Percentiles rank a stretch among this genome's conserved stretches.
Evolutionary conservation across 1,139 yeast species (phyloP).

Genomic region (Zygosaccharomyces sapae): DNA sequence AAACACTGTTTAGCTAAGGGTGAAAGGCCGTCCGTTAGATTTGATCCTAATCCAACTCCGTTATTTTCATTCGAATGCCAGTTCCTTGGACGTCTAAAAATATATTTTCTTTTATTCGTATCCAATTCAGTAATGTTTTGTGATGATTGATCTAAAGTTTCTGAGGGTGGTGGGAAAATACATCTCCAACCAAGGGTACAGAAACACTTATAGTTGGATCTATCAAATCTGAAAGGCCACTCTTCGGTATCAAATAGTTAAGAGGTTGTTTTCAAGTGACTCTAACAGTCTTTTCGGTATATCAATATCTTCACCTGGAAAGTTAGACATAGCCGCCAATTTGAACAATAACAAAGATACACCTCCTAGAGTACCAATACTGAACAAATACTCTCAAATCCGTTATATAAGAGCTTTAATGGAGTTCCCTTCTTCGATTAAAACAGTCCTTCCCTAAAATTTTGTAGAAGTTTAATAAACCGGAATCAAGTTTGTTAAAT

Average conservation of each 20-base stretch:
- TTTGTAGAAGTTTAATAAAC: background rate
- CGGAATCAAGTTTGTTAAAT: constrained; percentile 1
- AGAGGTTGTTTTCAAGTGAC: constrained; percentile 30
- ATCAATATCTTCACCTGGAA: constrained; percentile 31
- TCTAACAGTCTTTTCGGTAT: constrained; percentile 31
- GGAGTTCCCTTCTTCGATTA: background rate
- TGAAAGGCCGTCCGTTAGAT: constrained; percentile 23
- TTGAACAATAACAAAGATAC: background rate
- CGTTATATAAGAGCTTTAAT: background rate
- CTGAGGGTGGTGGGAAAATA: constrained; percentile 10
- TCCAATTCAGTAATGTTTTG: constrained; percentile 12
- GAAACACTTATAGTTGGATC: constrained; percentile 16
- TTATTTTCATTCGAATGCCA: background rate
- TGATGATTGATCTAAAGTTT: constrained; percentile 7
- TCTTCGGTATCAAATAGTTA: constrained; percentile 32
- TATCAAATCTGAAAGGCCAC: constrained; percentile 21
- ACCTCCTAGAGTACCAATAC: background rate
- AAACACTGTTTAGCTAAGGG: constrained; percentile 20
- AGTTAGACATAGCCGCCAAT: constrained; percentile 32
- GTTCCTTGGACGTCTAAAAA: constrained; percentile 22
- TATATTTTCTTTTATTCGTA: constrained; percentile 7
- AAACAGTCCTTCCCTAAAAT: background rate
- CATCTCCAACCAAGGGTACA: constrained; percentile 11
- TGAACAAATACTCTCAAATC: background rate
- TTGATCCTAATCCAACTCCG: background rate